A percentile compares a stretch with the other conserved stretches of the same genome.
phyloP scores from a whole-genome alignment of 805 yeast species.

The Ogataea corticis region DNA sequence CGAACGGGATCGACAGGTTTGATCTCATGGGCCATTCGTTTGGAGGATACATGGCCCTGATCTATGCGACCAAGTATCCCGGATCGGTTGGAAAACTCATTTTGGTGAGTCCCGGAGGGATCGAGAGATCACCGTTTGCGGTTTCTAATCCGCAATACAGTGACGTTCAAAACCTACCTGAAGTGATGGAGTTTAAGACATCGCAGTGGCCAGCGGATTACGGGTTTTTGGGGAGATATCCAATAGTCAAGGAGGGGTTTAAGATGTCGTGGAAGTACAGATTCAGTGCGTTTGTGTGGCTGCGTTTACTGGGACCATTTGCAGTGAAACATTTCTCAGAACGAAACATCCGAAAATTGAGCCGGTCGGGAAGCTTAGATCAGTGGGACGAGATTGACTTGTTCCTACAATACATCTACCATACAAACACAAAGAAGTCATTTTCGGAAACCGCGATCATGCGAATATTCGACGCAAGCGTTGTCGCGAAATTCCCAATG shows the following conservation, averaged over 20 bases:
- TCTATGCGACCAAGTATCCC: conserved; percentile 63
- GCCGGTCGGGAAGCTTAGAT: conserved; percentile 28
- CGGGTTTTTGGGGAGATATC: conserved; percentile 48
- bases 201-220: conserved; percentile 45
- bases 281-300: conserved; percentile 47
- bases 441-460: conserved; percentile 41
- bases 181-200: conserved; percentile 31
- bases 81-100: conserved; percentile 52
- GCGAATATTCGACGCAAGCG: conserved; percentile 53
- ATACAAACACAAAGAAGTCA: conserved; percentile 31
- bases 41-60: conserved; percentile 73
- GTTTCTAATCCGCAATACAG: conserved; percentile 42
- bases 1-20: conserved; percentile 49
- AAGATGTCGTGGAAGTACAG: conserved; percentile 41
- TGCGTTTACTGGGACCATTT: conserved; percentile 45
- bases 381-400: conserved; percentile 29
- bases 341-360: conserved; percentile 31
- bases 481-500: conserved; percentile 66
- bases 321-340: conserved; percentile 34
- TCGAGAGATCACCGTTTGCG: conserved; percentile 68
- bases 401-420: conserved; percentile 36
- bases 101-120: conserved; percentile 75
- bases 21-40: conserved; percentile 75
- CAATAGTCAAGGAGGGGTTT: conserved; percentile 38
- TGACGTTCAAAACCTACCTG: conserved; percentile 5